Evolutionary conservation across 2,329 filamentous ascomycete genomes (phyloP).

Genomic region (Fusarium falciforme): DNA sequence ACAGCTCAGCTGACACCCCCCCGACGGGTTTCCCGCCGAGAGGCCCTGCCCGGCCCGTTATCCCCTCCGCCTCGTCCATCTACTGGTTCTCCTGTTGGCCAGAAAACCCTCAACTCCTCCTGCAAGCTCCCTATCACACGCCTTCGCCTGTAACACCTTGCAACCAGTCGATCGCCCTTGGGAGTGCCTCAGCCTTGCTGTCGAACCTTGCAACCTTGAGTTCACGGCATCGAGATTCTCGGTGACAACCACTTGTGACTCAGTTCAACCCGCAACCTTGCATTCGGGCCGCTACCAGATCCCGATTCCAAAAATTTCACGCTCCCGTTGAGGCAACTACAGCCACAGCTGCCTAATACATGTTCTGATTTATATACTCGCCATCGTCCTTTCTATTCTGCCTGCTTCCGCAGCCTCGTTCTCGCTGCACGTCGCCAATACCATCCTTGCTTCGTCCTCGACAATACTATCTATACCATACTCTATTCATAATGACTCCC

Average conservation of each 20-base stretch:
- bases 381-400: conserved; percentile 25
- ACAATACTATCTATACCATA: background rate
- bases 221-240: conserved; percentile 20
- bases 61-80: conserved; percentile 23
- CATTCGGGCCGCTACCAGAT: conserved; percentile 8
- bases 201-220: background rate
- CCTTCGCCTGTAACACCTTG: conserved; percentile 5
- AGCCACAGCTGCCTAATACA: conserved; percentile 36
- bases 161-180: conserved; percentile 14
- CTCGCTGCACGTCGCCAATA: conserved; percentile 9
- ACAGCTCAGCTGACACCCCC: conserved; percentile 31
- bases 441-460: background rate
- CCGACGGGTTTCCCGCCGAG: conserved; percentile 21
- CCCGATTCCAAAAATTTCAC: conserved; percentile 6
- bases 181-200: conserved; percentile 18
- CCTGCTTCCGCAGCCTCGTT: conserved; percentile 27
- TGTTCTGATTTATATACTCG: conserved; percentile 34
- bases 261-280: conserved; percentile 20
- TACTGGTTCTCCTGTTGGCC: conserved; percentile 19
- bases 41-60: conserved; percentile 14
- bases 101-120: conserved; percentile 16
- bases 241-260: conserved; percentile 14
- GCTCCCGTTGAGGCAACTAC: conserved; percentile 31
- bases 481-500: conserved; percentile 58
- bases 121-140: conserved; percentile 15